Percentiles rank a stretch among this genome's conserved stretches.
Conservation (phyloP, 1,284 basidiomycete species). For the Heimioporus retisporus region DNA sequence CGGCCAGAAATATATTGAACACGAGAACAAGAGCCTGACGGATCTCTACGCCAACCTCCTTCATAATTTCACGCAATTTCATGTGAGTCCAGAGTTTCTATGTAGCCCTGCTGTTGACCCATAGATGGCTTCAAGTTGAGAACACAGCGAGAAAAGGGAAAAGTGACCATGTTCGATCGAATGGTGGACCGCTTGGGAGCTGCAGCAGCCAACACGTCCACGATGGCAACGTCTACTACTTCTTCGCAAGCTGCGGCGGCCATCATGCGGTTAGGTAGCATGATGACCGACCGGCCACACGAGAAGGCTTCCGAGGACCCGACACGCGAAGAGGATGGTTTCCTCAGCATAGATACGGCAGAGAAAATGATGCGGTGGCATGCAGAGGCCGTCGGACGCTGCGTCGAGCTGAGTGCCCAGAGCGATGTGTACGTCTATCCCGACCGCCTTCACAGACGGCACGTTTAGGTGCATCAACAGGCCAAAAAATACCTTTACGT, state of each 20-base stretch:
- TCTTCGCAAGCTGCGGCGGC: slow-evolving; percentile 85
- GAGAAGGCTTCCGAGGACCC: slow-evolving; percentile 76
- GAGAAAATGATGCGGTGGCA: slow-evolving; percentile 97
- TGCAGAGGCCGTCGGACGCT: slow-evolving; percentile 93
- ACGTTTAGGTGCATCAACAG: slow-evolving; percentile 52
- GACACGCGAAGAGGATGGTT: slow-evolving; percentile 83
- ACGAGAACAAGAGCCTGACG: slow-evolving; percentile 89
- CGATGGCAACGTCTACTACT: slow-evolving; percentile 68
- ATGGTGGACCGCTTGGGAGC: slow-evolving; percentile 93
- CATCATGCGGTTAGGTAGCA: slow-evolving; percentile 85
- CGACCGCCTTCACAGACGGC: not conserved
- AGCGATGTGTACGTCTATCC: slow-evolving; percentile 81
- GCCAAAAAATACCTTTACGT: slow-evolving; percentile 90
- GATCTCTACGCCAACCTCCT: slow-evolving; percentile 87
- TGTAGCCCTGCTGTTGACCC: slow-evolving; percentile 19
- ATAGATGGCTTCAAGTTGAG: slow-evolving; percentile 62
- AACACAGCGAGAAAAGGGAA: slow-evolving; percentile 75
- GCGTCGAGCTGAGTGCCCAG: slow-evolving; percentile 85
- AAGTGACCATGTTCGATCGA: slow-evolving; percentile 90
- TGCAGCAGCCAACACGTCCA: slow-evolving; percentile 73
- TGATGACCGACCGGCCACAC: slow-evolving; percentile 62
- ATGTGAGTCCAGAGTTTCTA: slow-evolving; percentile 65
- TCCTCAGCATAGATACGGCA: slow-evolving; percentile 79
- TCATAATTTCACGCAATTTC: slow-evolving; percentile 86
- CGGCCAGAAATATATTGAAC: slow-evolving; percentile 92